Base-by-base conservation (phyloP, 1,284 basidiomycete genomes). In the Pseudozyma sp. region DNA sequence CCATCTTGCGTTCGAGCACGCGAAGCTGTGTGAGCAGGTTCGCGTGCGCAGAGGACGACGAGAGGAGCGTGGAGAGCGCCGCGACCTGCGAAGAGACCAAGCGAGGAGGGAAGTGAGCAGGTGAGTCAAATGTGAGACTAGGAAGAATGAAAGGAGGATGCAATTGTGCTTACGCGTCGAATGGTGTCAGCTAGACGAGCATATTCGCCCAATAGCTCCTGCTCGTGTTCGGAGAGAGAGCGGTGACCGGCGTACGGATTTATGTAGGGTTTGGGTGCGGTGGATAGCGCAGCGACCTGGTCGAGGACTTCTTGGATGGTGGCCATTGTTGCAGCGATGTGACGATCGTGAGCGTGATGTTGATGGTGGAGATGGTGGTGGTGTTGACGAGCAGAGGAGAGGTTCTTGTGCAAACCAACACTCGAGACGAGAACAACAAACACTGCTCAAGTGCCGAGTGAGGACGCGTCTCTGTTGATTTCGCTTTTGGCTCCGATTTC, bases 1-100 rank as follows among this genome's bases (percentile, higher is more conserved):
- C 94, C 92, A 98, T 95, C 85, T 97, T 97, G 82, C 92, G 90
- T 84, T 98, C 96, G 46, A 98, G 87, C 1, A 90, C 88, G 43
- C 95, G 88, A 43, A 99, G 85, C 59, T 92, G 90, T 44, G 88
- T 88, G n/a, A 98, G 86, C 77, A 97, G 88, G 85, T 86, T 75
- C 89, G 89, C 84, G 93, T 94, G 40, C 90, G 93, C 66, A 88
- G 89, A 69, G 90, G 90, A 78, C 37, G 81, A 85, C 29, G 82
- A 85, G 34, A 83, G 63, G 68, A 77, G 31, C 77, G 77, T 65
- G 19, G 74, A 87, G 80, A 88, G 86, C 29, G 65, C 70, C 34
- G 67, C 54, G n/a, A 62, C 61, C 77, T 49, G 43, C 57, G 51
- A 24, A 24, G 39, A 16, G 13, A 8, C 29, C 40, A 42, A n/a